Base-by-base conservation (phyloP, 2,329 filamentous ascomycete genomes). In the Pyrenophora graminea region DNA sequence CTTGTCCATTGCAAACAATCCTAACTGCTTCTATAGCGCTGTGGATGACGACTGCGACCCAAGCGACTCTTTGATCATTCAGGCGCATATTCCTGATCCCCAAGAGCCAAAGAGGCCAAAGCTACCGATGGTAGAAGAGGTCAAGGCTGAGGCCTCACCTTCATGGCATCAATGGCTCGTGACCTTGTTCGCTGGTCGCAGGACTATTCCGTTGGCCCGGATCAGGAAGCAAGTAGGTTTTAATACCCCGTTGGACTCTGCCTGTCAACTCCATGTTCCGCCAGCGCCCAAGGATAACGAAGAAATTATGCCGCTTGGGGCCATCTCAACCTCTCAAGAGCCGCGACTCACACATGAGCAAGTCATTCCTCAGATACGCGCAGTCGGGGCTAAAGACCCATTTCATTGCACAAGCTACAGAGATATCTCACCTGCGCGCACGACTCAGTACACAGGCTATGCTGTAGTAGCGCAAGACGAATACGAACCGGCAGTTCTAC, bases 181-280 rank as follows among this genome's bases (percentile, higher is more conserved):
- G 8, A 38, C 19, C 2, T 49, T 62, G 2, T 61, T 62, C 32
- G 48, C 55, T 5, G 55, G 58, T 5, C 50, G 48, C 39, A 52
- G 43, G 31, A 13, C 36, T 8, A n/a, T 6, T 42, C 10, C 32
- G 32, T 15, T 15, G 12, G 18, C 2, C 9, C 23, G 1, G 13
- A 41, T 9, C 13, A 15, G 10, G 10, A 25, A 44, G 3, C 23
- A 5, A 12, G 27, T 18, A 7, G 38, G 21, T 0, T 13, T 17
- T 23, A 36, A 45, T 17, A 9, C 15, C 38, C 27, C 27, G 3
- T 19, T 30, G 23, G 13, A 10, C 9, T 19, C 21, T 5, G 12
- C 8, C 10, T 5, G 7, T 21, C 3, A 19, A 7, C 30, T 37
- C 5, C 41, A 21, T n/a, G 21, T 33, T n/a, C 12, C 17, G 4